These are phyloP conservation scores for Aspergillus fischeri DNA, from an alignment of 2,329 filamentous ascomycete genomes.

Conservation along the genomic window DNA sequence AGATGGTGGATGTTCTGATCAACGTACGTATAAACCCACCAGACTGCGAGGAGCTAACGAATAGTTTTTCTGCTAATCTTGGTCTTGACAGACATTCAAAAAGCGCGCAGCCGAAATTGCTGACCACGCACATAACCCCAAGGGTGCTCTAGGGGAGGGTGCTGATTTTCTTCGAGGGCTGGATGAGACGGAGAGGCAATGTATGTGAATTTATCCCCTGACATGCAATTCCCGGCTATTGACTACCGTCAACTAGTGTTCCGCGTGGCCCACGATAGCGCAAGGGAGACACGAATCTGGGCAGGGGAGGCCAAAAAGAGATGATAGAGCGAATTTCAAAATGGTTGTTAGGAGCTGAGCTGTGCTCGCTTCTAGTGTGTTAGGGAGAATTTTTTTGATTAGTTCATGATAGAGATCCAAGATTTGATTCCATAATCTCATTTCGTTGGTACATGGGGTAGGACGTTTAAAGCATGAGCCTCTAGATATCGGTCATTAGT, in stretches of 20 bases:
- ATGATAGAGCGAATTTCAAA: slow-evolving; percentile 14
- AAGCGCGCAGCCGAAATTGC: slow-evolving; percentile 75
- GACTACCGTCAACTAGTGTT: slow-evolving; percentile 52
- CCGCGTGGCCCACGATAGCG: slow-evolving; percentile 67
- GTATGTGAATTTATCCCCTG: slow-evolving; percentile 33
- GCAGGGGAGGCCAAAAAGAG: slow-evolving; percentile 57
- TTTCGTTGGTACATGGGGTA: not conserved
- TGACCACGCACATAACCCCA: slow-evolving; percentile 82
- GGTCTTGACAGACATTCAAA: slow-evolving; percentile 64
- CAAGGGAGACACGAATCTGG: slow-evolving; percentile 67
- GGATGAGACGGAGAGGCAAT: slow-evolving; percentile 79
- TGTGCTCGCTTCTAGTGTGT: slow-evolving; percentile 20
- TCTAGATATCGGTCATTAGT: not conserved
- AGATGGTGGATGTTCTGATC: slow-evolving; percentile 66
- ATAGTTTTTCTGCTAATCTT: not conserved
- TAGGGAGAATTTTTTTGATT: not conserved
- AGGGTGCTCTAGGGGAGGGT: slow-evolving; percentile 61
- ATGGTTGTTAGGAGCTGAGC: slow-evolving; percentile 16
- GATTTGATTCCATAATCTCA: not conserved
- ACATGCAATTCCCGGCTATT: not conserved
- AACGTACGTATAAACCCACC: slow-evolving; percentile 32
- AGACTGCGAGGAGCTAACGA: too few relatives aligned
- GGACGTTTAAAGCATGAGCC: not conserved
- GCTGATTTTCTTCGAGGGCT: slow-evolving; percentile 82
- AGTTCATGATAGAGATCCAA: not conserved